Evolutionary conservation across 73 alveolate genomes (phyloP).

Genomic region (Tetrahymena elliotti): DNA sequence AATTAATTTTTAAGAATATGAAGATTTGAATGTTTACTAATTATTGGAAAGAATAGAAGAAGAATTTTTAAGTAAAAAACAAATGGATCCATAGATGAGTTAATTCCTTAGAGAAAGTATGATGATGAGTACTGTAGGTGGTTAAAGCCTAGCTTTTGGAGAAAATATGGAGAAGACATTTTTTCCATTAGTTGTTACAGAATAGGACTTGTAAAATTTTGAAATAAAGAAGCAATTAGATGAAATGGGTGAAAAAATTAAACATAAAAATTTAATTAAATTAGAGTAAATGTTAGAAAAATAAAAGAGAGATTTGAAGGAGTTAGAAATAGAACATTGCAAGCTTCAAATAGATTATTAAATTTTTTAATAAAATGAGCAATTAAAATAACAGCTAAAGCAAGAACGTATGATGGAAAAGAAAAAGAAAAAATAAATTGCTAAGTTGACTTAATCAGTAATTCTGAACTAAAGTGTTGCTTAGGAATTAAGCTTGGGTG

Average conservation of each 20-base stretch:
- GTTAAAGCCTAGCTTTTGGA: neutral
- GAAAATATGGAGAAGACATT: neutral
- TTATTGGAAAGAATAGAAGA: neutral
- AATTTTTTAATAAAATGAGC: neutral
- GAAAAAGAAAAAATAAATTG: neutral
- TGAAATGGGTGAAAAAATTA: neutral
- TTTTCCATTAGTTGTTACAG: neutral
- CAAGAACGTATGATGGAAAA: neutral
- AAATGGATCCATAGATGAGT: neutral
- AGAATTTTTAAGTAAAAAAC: neutral
- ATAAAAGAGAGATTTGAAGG: neutral
- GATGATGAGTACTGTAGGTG: neutral
- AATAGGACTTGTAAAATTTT: neutral
- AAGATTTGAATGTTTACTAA: neutral
- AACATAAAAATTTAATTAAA: neutral
- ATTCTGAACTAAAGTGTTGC: neutral
- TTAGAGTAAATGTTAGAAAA: neutral
- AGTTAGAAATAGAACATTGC: neutral
- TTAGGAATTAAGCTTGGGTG: neutral
- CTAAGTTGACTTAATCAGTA: neutral
- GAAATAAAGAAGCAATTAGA: neutral
- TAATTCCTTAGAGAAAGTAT: neutral
- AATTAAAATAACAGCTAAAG: neutral
- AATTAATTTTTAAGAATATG: neutral
- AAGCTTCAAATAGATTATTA: neutral